A percentile compares a stretch with the other conserved stretches of the same genome.
Conservation (phyloP, 2,329 filamentous ascomycete genomes). For the Pseudogymnoascus sp. region DNA sequence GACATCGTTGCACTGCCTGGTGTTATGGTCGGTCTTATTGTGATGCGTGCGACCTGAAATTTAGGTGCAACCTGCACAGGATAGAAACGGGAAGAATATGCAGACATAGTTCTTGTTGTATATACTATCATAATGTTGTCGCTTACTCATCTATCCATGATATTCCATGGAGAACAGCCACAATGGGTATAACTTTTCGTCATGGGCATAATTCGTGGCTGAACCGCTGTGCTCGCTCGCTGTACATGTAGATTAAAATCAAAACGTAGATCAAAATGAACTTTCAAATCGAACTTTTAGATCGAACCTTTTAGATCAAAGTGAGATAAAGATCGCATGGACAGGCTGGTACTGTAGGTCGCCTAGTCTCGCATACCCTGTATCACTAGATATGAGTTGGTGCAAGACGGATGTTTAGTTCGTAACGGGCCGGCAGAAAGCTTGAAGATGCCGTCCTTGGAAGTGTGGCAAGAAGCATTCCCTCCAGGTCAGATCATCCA, state of each 20-base stretch:
- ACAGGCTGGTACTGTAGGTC: background rate
- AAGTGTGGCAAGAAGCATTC: conserved; percentile 22
- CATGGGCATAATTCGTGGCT: background rate
- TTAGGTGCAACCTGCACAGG: background rate
- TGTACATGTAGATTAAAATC: background rate
- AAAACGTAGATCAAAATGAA: background rate
- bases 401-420: background rate
- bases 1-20: background rate
- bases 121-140: background rate
- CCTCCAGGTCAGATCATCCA: conserved; percentile 24
- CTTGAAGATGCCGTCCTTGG: conserved; percentile 17
- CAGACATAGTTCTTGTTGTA: background rate
- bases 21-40: background rate
- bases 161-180: background rate
- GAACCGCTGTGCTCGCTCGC: background rate
- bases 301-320: background rate
- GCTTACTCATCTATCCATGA: background rate
- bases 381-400: background rate
- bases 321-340: background rate
- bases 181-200: conserved; percentile 5
- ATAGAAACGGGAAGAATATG: background rate
- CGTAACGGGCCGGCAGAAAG: conserved; percentile 17
- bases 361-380: background rate
- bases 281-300: too few species aligned
- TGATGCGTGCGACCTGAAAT: background rate